A percentile compares a stretch with the other conserved stretches of the same genome.
phyloP scores from a whole-genome alignment of 495 filamentous ascomycete species.

The Bathelium albidoporum region DNA sequence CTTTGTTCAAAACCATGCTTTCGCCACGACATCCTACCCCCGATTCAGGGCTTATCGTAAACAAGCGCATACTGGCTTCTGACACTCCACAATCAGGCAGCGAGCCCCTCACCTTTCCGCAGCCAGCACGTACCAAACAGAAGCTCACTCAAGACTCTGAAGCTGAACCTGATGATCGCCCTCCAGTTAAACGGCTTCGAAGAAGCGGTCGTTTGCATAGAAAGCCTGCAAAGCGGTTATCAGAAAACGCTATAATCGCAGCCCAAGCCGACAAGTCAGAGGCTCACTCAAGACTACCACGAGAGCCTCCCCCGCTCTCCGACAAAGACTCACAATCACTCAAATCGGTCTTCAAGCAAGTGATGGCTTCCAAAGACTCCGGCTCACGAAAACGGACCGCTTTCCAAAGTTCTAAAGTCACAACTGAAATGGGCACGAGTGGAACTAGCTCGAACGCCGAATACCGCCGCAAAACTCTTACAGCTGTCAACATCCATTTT shows the following conservation, averaged over 20 bases:
- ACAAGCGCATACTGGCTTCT: too few species aligned
- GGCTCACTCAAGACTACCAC: not conserved
- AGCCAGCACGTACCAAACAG: not conserved
- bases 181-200: too few species aligned
- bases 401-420: not conserved
- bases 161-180: too few species aligned
- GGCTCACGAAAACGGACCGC: not conserved
- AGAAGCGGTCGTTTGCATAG: too few species aligned
- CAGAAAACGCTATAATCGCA: too few species aligned
- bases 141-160: not conserved
- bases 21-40: too few species aligned
- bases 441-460: not conserved
- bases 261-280: not conserved
- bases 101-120: too few species aligned
- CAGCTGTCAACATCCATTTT: conserved; percentile 6
- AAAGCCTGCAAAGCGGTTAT: too few species aligned
- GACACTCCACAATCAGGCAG: too few species aligned
- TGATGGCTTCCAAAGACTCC: not conserved
- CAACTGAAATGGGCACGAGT: not conserved
- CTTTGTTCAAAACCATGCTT: too few species aligned
- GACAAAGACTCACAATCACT: not conserved
- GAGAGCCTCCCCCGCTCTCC: not conserved
- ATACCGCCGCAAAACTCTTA: not conserved
- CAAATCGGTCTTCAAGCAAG: not conserved
- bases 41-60: too few species aligned